Percentiles rank a stretch among this genome's conserved stretches.
phyloP scores from a whole-genome alignment of 176 grass and related monocot genomes.

The Lolium rigidum region DNA sequence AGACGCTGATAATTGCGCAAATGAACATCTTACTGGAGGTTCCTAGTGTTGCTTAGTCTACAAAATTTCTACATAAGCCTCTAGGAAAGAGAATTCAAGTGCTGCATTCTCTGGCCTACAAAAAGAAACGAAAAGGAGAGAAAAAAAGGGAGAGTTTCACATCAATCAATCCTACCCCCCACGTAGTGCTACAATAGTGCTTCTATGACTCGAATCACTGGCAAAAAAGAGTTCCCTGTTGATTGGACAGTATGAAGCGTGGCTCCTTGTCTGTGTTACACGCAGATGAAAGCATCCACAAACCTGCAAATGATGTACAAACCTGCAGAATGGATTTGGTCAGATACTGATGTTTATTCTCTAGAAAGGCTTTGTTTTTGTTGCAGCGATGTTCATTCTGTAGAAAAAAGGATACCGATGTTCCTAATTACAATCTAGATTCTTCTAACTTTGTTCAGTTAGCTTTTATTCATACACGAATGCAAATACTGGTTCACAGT shows the following conservation, averaged over 20 bases:
- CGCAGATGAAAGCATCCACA: conserved; percentile 12
- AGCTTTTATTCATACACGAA: not conserved
- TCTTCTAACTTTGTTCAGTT: not conserved
- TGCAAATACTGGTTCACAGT: not conserved
- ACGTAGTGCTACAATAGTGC: conserved; percentile 32
- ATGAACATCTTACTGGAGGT: not conserved
- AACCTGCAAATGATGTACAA: conserved; percentile 41
- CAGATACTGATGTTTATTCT: conserved; percentile 24
- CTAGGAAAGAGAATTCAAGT: not conserved
- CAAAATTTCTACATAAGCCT: conserved; percentile 21
- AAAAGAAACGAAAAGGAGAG: not conserved
- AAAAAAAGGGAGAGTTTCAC: conserved; percentile 12
- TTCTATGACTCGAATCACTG: conserved; percentile 44
- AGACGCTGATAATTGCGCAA: not conserved
- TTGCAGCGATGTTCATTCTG: not conserved
- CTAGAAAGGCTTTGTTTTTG: too few relatives aligned
- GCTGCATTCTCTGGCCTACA: not conserved
- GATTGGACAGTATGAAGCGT: conserved; percentile 19
- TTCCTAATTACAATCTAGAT: not conserved
- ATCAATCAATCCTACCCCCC: conserved; percentile 44
- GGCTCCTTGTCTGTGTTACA: conserved; percentile 7
- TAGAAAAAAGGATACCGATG: conserved; percentile 13
- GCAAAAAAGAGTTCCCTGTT: conserved; percentile 12
- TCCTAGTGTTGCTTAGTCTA: conserved; percentile 8
- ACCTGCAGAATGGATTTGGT: conserved; percentile 13